A percentile compares a stretch with the other conserved stretches of the same genome.
Evolutionary conservation across 2,329 filamentous ascomycete species (phyloP).

Genomic region (Macrophomina phaseolina): DNA sequence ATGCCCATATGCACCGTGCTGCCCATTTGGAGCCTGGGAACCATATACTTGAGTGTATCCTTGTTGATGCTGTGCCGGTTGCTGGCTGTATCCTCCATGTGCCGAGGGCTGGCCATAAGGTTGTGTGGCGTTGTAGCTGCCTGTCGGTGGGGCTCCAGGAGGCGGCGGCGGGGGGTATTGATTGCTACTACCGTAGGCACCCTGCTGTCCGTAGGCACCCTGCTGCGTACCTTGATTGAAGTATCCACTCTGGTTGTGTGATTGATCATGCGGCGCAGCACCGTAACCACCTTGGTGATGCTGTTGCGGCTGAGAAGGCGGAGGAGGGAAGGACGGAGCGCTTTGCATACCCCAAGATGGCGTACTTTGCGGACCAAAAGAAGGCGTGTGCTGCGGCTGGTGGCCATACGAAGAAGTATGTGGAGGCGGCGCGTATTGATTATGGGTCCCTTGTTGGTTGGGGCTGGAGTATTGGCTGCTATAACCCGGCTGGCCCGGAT

Average conservation of each 20-base stretch:
- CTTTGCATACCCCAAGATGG: slow-evolving; percentile 10
- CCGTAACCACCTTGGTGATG: slow-evolving; percentile 15
- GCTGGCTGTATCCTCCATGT: slow-evolving; percentile 13
- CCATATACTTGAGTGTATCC: not conserved
- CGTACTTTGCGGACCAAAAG: slow-evolving; percentile 21
- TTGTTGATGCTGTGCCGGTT: slow-evolving; percentile 17
- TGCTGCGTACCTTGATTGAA: slow-evolving; percentile 13
- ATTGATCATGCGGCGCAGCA: not conserved
- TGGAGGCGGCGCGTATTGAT: slow-evolving; percentile 34
- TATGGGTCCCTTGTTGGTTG: slow-evolving; percentile 29
- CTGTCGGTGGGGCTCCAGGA: not conserved
- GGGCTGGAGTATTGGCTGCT: slow-evolving; percentile 17
- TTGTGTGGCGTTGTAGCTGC: not conserved
- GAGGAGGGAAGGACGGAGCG: slow-evolving; percentile 19
- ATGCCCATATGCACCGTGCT: slow-evolving; percentile 9
- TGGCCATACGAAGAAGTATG: slow-evolving; percentile 3
- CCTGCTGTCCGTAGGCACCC: slow-evolving; percentile 11
- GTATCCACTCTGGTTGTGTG: slow-evolving; percentile 14
- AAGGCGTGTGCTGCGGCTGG: slow-evolving; percentile 15
- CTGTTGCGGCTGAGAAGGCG: slow-evolving; percentile 17
- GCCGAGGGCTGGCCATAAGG: slow-evolving; percentile 11
- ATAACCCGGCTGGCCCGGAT: slow-evolving; percentile 24
- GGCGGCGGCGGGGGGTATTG: slow-evolving; percentile 13
- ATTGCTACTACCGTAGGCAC: not conserved
- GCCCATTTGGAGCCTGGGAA: not conserved